Base-by-base conservation (phyloP, 352 stramenopile species). In the Globisporangium cystogenes region DNA sequence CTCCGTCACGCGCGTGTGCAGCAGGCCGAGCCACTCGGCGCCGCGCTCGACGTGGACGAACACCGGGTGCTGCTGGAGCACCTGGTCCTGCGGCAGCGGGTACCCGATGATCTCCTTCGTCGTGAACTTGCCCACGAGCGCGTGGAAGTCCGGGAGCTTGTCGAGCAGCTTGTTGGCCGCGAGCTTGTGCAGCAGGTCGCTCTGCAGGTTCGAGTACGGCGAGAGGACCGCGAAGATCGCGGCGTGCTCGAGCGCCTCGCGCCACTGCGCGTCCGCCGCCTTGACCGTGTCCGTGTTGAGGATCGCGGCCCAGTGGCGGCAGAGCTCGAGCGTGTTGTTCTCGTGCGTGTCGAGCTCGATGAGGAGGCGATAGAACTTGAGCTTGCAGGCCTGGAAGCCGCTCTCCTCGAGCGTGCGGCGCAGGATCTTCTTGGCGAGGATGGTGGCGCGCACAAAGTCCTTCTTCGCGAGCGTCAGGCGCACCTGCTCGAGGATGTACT, bases 401-500 rank as follows among this genome's bases (percentile, higher is more conserved):
- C 95, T 79, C 74, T 98, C 93, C 45, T 97, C 79, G 7, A 99
- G 67, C 23, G 86, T 93, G 50, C 96, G 95, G 39, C 83, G 80
- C 61, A 97, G 82, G 31, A 99, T 96, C 76, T 99, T 99, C 55
- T 98, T 96, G 48, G 87, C 87, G 26, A 99, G 70, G 65, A 99
- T 99, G 48, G 88, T 86, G 14, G 96, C 93, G 23, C 97, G 78
- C 55, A 99, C 89, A 63, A 84, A 99, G 76, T 99, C 97, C 61
- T 98, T 96, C 68, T 98, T 98, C 40, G 82, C 86, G 37, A 99
- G 80, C 31, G 93, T 99, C 29, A 99, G 70, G 15, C 96, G 85
- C 67, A 99, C 95, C 74, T 99, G 95, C 67, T 99, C 96, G 33
- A 99, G 72, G 62, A 99, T 99, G 72, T 98, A 99, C 70, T 99